Evolutionary conservation across 306 rosid species (phyloP).

Genomic region (Leucaena leucocephala): DNA sequence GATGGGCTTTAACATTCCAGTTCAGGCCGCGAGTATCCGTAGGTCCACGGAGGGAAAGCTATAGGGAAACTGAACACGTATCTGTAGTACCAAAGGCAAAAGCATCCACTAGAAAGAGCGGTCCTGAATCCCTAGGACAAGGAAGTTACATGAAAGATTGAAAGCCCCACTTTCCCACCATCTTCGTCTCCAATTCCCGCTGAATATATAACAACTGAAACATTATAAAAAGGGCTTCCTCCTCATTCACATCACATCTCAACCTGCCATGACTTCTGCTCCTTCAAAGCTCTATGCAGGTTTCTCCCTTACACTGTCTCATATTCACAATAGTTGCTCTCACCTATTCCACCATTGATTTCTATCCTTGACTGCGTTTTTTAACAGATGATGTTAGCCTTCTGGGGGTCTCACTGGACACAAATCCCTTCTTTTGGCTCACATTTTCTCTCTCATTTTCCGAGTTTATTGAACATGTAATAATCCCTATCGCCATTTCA

Average conservation of each 20-base stretch:
- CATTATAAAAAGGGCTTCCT: conserved; percentile 19
- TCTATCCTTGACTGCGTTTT: conserved; percentile 19
- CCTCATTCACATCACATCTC: not conserved
- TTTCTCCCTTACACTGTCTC: conserved; percentile 26
- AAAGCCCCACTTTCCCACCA: not conserved
- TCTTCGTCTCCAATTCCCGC: conserved; percentile 7
- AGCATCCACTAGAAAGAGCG: not conserved
- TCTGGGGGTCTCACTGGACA: conserved; percentile 74
- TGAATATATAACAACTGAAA: not conserved
- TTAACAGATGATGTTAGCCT: conserved; percentile 93
- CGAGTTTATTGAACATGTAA: conserved; percentile 81
- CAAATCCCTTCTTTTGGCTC: conserved; percentile 89
- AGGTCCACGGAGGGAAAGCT: not conserved
- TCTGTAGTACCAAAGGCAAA: not conserved
- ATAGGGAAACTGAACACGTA: not conserved
- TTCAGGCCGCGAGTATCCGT: not conserved
- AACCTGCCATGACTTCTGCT: conserved; percentile 64
- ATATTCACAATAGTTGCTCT: not conserved
- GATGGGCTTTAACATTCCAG: not conserved
- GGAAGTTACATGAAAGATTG: conserved; percentile 10
- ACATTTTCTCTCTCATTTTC: conserved; percentile 68
- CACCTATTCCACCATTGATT: conserved; percentile 6
- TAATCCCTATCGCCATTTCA: not conserved
- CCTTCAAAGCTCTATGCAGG: conserved; percentile 82
- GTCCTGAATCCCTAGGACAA: not conserved